Conservation (phyloP, 306 rosid species). For the Vicia faba region DNA sequence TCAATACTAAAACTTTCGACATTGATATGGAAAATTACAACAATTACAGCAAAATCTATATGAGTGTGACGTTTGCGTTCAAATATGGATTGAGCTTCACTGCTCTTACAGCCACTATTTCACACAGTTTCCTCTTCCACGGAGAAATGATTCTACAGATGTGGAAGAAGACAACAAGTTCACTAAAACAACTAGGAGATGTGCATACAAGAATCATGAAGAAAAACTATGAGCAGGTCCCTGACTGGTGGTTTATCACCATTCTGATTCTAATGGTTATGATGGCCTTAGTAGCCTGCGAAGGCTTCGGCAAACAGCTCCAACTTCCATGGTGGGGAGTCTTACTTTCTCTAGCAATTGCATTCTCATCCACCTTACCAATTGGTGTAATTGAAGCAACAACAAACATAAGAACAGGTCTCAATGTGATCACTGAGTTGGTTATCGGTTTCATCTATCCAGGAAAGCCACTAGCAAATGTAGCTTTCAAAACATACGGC, state of each 20-base stretch:
- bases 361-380: slow-evolving; percentile 71
- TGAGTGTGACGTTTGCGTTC: slow-evolving; percentile 67
- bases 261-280: slow-evolving; percentile 48
- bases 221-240: slow-evolving; percentile 71
- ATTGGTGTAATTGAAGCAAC: slow-evolving; percentile 80
- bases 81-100: slow-evolving; percentile 82
- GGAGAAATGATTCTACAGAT: slow-evolving; percentile 56
- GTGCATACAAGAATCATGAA: slow-evolving; percentile 79
- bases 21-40: slow-evolving; percentile 50
- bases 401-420: slow-evolving; percentile 61
- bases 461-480: slow-evolving; percentile 73
- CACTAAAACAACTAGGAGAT: slow-evolving; percentile 44
- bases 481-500: slow-evolving; percentile 74
- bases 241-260: slow-evolving; percentile 72
- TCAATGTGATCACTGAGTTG: slow-evolving; percentile 65
- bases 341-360: slow-evolving; percentile 59
- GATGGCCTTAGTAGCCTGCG: slow-evolving; percentile 55
- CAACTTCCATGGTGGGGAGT: slow-evolving; percentile 95
- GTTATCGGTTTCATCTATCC: slow-evolving; percentile 70
- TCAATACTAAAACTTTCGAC: slow-evolving; percentile 52
- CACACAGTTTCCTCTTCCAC: slow-evolving; percentile 80
- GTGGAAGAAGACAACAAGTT: slow-evolving; percentile 58
- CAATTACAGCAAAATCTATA: slow-evolving; percentile 70
- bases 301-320: slow-evolving; percentile 75
- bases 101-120: slow-evolving; percentile 63